Evolutionary conservation across 148 eudicot species (phyloP).

Genomic region (Rhododendron ovatum): DNA sequence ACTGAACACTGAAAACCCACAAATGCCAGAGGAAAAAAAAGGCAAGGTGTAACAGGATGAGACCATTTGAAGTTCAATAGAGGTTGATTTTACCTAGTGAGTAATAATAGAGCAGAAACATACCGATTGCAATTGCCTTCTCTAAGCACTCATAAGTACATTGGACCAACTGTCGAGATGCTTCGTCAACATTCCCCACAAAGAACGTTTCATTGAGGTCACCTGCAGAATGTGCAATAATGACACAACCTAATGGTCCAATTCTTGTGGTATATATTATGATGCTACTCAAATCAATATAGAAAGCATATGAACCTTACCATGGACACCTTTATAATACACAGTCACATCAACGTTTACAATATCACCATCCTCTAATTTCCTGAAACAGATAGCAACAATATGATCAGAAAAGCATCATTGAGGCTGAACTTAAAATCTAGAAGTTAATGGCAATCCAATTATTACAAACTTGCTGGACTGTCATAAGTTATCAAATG

Average conservation of each 20-base stretch:
- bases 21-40: neutral
- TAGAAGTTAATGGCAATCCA: neutral
- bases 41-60: neutral
- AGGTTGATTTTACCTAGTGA: neutral
- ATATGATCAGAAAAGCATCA: conserved; percentile 11
- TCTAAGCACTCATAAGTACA: conserved; percentile 97
- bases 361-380: conserved; percentile 96
- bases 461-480: neutral
- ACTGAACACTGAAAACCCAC: neutral
- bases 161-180: conserved; percentile 69
- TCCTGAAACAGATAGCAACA: conserved; percentile 45
- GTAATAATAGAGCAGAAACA: conserved; percentile 16
- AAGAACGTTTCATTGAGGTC: conserved; percentile 97
- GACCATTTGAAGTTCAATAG: neutral
- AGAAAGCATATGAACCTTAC: conserved; percentile 35
- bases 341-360: conserved; percentile 96
- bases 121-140: conserved; percentile 90
- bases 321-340: conserved; percentile 92
- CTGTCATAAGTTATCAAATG: neutral
- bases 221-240: conserved; percentile 41
- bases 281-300: neutral
- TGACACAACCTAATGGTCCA: conserved; percentile 9
- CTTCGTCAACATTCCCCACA: conserved; percentile 96
- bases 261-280: neutral
- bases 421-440: neutral